Conservation (phyloP, 116 monocot genomes). For the Iris pallida region DNA sequence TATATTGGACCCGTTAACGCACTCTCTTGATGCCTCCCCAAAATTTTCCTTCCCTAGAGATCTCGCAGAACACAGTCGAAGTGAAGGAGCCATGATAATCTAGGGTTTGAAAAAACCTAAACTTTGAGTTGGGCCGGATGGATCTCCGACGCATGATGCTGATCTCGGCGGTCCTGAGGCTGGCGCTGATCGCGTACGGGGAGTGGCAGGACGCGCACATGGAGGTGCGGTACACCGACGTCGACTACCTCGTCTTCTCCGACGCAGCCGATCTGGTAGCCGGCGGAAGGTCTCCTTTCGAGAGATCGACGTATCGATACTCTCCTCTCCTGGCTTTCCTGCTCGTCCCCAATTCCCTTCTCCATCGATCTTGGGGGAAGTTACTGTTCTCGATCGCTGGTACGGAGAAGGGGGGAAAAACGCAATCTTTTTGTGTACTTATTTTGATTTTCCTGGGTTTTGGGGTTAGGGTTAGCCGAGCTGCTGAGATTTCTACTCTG, state of each 20-base stretch:
- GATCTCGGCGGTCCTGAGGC: slow-evolving; percentile 40
- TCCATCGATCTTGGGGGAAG: slow-evolving; percentile 78
- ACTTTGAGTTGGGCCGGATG: slow-evolving; percentile 1
- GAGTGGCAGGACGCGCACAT: slow-evolving; percentile 93
- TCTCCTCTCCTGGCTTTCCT: slow-evolving; percentile 78
- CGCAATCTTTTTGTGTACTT: too few species aligned
- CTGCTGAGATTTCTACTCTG: too few species aligned
- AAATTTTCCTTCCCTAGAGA: too few species aligned
- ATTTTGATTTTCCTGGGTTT: too few species aligned
- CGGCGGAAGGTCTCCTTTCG: slow-evolving; percentile 63
- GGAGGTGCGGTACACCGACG: slow-evolving; percentile 90
- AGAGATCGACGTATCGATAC: slow-evolving; percentile 83
- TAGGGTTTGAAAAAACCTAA: too few species aligned
- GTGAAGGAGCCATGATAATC: too few species aligned
- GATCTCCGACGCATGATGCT: slow-evolving; percentile 31
- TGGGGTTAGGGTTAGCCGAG: too few species aligned
- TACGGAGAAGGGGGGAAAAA: slow-evolving; percentile 17
- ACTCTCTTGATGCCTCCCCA: too few species aligned
- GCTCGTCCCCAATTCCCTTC: slow-evolving; percentile 61
- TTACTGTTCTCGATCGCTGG: slow-evolving; percentile 77
- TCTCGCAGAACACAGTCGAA: too few species aligned
- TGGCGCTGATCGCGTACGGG: slow-evolving; percentile 58
- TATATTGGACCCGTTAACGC: too few species aligned
- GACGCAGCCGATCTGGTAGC: slow-evolving; percentile 69
- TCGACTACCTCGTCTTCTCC: slow-evolving; percentile 91